A percentile compares a stretch with the other conserved stretches of the same genome.
phyloP scores from a whole-genome alignment of 2,329 filamentous ascomycete genomes.

The Fusarium drepaniforme region DNA sequence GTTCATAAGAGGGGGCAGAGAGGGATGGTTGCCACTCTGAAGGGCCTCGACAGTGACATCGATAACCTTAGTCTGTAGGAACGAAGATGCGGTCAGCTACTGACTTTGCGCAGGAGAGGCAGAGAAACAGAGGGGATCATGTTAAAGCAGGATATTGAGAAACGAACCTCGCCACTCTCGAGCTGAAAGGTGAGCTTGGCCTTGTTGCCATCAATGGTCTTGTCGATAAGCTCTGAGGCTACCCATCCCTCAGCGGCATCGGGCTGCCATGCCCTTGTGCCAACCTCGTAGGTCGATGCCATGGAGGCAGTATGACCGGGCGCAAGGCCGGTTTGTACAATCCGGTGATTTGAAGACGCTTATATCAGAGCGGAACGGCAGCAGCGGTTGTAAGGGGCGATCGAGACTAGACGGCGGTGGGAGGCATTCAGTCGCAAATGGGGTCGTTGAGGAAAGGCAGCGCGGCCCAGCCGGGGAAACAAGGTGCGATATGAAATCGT shows the following conservation, averaged over 20 bases:
- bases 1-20: slow-evolving; percentile 95
- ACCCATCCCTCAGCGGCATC: slow-evolving; percentile 97
- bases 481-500: slow-evolving; percentile 15
- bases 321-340: slow-evolving; percentile 39
- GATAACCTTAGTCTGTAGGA: slow-evolving; percentile 74
- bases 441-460: slow-evolving; percentile 26
- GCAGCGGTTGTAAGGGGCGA: slow-evolving; percentile 38
- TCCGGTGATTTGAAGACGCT: slow-evolving; percentile 21
- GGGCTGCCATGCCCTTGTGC: slow-evolving; percentile 98
- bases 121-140: neutral
- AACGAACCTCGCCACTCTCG: slow-evolving; percentile 88
- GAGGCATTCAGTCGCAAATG: slow-evolving; percentile 48
- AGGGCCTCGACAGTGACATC: slow-evolving; percentile 83
- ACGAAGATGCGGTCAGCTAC: slow-evolving; percentile 25
- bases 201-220: slow-evolving; percentile 86
- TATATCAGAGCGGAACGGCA: slow-evolving; percentile 38
- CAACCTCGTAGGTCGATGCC: slow-evolving; percentile 96
- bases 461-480: slow-evolving; percentile 33
- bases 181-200: slow-evolving; percentile 89
- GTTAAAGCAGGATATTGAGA: neutral
- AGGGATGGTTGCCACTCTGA: slow-evolving; percentile 80
- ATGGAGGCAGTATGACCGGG: slow-evolving; percentile 63
- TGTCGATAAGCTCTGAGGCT: slow-evolving; percentile 92
- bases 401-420: slow-evolving; percentile 37
- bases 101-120: neutral